Evolutionary conservation across 805 yeast genomes (phyloP).

Genomic region (Naumovozyma baii): DNA sequence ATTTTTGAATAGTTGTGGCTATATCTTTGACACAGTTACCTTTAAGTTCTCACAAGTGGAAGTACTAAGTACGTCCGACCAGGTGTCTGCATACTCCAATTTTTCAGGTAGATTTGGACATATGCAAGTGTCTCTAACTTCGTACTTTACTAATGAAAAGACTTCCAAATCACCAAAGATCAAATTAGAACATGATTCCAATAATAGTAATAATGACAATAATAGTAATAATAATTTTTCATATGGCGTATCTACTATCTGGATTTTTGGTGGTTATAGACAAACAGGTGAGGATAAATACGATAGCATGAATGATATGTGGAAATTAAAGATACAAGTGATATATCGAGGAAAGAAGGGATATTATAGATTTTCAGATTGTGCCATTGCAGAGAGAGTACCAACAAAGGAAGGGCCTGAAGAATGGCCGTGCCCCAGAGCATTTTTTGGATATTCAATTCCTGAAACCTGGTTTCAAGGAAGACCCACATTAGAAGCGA

Average conservation of each 20-base stretch:
- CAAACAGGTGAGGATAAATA: constrained; percentile 25
- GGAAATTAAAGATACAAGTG: constrained; percentile 35
- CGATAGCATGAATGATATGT: constrained; percentile 33
- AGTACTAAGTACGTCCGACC: constrained; percentile 28
- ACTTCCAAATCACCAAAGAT: no score
- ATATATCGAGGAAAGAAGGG: constrained; percentile 29
- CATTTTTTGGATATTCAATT: constrained; percentile 28
- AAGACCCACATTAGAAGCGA: constrained; percentile 6
- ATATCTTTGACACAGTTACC: constrained; percentile 46
- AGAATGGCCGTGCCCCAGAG: constrained; percentile 30
- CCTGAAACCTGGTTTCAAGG: constrained; percentile 13
- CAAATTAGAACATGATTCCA: no score
- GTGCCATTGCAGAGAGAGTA: constrained; percentile 28
- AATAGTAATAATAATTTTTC: neutral
- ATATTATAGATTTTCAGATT: constrained; percentile 32
- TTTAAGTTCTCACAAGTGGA: constrained; percentile 41
- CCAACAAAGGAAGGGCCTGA: constrained; percentile 8
- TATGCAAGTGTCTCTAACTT: constrained; percentile 22
- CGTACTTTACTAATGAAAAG: no score
- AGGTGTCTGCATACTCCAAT: constrained; percentile 24
- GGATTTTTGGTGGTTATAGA: constrained; percentile 43
- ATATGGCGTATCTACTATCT: constrained; percentile 11
- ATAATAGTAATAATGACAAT: no score
- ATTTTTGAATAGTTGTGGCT: constrained; percentile 43
- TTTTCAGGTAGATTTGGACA: constrained; percentile 35